Evolutionary conservation across 768 basidiomycete genomes (phyloP), one percentile per base, ranked within the genome.

Genomic region (Cystobasidium tubakii): DNA sequence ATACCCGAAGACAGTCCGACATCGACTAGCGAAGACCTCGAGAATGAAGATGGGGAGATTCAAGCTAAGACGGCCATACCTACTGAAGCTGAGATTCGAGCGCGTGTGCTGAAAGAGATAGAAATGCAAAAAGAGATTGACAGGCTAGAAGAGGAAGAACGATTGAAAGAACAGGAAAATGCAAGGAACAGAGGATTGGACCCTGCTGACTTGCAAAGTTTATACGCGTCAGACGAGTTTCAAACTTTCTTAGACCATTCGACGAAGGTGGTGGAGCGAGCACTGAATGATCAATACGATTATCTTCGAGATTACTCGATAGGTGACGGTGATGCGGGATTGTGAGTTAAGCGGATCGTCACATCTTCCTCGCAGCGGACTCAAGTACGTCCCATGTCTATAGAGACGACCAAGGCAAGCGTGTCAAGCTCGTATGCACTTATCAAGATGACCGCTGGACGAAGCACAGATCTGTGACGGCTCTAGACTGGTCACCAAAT

Each of bases 401-500:
- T 23, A 12, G 62, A 73, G 25, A 62, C 66, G 53, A 27, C 39
- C 62, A 95, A 82, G 92, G 92, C 9, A 87, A 88, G 77, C 87
- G 88, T 62, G 89, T 97, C 50, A 93, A 95, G 81, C 86, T 88
- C n/a, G 84, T 95, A n/a, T 97, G 95, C 78, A 88, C 90, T 57
- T 98, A 98, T 83, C 88, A 85, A 76, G 94, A 96, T 79, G 92
- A 96, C 79, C 85, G 90, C 60, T 90, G 91, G 82, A 89, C 89
- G 6, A 91, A 90, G 82, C 93, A 95, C 79, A 84, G 96, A 66
- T 95, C 94, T 6, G 91, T 99, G 74, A 99, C 96, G 0, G 92
- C 92, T 77, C 84, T 97, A 15, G 95, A 97, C 78, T 99, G 96
- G 96, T 97, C 94, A 64, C 91, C 91, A 1, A 97, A 97, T 95